These are phyloP conservation scores for Yarrowia sp. DNA, from an alignment of 805 yeast species.

Conservation along the genomic window DNA sequence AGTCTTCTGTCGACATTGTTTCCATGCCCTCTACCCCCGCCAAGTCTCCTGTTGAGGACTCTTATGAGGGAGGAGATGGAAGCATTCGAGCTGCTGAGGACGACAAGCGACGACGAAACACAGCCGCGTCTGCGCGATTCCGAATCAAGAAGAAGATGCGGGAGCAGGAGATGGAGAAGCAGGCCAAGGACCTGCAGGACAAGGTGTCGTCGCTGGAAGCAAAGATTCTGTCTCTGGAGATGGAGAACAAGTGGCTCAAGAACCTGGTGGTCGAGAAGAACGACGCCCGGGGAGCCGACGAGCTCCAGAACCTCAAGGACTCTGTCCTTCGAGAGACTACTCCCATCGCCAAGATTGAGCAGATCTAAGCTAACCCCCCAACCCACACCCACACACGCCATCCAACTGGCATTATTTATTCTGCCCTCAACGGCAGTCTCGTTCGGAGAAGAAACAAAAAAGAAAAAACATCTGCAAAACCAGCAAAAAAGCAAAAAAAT, in stretches of 20 bases:
- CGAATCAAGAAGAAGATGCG: conserved; percentile 86
- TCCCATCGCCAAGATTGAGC: conserved; percentile 24
- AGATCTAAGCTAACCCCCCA: background rate
- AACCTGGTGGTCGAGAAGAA: conserved; percentile 77
- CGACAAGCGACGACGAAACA: conserved; percentile 81
- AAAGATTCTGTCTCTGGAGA: conserved; percentile 78
- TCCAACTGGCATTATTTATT: conserved; percentile 27
- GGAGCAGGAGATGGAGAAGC: conserved; percentile 86
- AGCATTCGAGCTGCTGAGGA: conserved; percentile 44
- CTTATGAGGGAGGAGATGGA: conserved; percentile 33
- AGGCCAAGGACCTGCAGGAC: conserved; percentile 69
- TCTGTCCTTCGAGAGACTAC: conserved; percentile 29
- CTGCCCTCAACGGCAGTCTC: conserved; percentile 28
- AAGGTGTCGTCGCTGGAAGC: conserved; percentile 63
- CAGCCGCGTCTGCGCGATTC: conserved; percentile 93
- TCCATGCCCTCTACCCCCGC: conserved; percentile 3
- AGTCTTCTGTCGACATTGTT: conserved; percentile 12
- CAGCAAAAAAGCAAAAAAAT: background rate
- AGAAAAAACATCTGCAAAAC: conserved; percentile 3
- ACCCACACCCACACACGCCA: background rate
- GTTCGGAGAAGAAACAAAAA: conserved; percentile 25
- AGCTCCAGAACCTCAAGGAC: conserved; percentile 35
- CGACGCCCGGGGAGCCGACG: conserved; percentile 40
- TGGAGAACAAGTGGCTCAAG: conserved; percentile 86
- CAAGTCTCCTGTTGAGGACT: conserved; percentile 11